Base-by-base conservation (phyloP, 306 rosid species). In the Vigna trinervia region DNA sequence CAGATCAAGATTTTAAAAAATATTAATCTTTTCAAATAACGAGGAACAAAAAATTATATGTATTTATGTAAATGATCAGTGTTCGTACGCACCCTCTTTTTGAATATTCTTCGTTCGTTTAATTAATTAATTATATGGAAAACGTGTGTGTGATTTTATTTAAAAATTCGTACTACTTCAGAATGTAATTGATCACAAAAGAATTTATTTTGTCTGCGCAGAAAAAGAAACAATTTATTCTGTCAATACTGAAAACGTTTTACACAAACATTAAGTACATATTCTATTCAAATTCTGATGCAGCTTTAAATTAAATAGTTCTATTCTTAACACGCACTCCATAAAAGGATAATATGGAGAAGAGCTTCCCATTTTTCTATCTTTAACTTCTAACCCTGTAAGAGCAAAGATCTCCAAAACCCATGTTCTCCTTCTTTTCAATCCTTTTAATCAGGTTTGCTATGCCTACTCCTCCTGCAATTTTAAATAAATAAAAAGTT, bases 381-480 rank as follows among this genome's bases (percentile, higher is more conserved):
- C 46, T 66, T 58, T 5, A 80, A 47, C 17, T 58, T 62, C 71
- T 58, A 48, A 67, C 76, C 19, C 20, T 43, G 47, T 30, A 30
- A 3, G 19, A 17, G 54, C 95, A 88, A 23, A 90, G 84, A 71
- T 74, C 81, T 78, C 66, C 92, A 73, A 90, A 90, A 1, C 88
- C 86, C 96, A 87, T 85, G 69, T 78, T 80, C 67, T 82, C 89
- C 69, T 84, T 82, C 36, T 85, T 82, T 70, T 85, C 88, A 83
- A 88, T 79, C 39, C 84, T 83, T 69, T 84, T 87, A 86, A 88
- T 81, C 84, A 90, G 71, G 59, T 82, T 82, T 72, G 89, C 88
- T 78, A 88, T 90, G 60, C 93, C 96, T 70, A 84, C 89, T 45
- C 91, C 96, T 66, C 96, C 93, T 89, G 81, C 23, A 81, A 75